Evolutionary conservation across 1,284 basidiomycete species (phyloP).

Genomic region (Cutaneotrichosporon cavernicola): DNA sequence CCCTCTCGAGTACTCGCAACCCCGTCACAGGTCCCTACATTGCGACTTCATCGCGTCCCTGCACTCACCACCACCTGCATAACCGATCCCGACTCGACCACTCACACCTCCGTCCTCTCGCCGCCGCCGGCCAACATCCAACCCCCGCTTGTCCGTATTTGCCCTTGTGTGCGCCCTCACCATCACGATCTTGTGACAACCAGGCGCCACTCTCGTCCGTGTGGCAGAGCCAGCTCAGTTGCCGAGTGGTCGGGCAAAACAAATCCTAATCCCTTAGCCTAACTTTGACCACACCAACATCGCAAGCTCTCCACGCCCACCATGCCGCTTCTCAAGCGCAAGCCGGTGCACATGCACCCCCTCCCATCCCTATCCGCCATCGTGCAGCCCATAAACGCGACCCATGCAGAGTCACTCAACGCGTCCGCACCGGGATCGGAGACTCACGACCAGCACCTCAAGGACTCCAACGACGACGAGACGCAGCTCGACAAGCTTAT

Average conservation of each 20-base stretch:
- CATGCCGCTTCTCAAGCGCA: constrained; percentile 88
- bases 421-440: constrained; percentile 10
- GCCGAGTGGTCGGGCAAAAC: constrained; percentile 9
- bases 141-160: background rate
- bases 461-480: constrained; percentile 44
- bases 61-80: background rate
- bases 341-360: constrained; percentile 76
- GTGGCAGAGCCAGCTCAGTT: constrained; percentile 3
- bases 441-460: constrained; percentile 25
- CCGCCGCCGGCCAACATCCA: background rate
- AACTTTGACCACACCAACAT: constrained; percentile 2
- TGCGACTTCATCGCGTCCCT: constrained; percentile 8
- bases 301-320: constrained; percentile 10
- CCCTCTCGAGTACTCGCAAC: background rate
- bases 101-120: background rate
- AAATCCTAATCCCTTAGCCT: constrained; percentile 3
- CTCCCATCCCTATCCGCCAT: constrained; percentile 41
- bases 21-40: background rate
- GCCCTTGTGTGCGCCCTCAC: background rate
- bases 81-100: background rate
- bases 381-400: constrained; percentile 18
- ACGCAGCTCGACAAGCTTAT: constrained; percentile 44
- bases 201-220: background rate
- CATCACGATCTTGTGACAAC: background rate
- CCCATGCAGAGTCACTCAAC: constrained; percentile 7